Conservation (phyloP, 75 land plant genomes). For the Pseudotsuga menziesii region DNA sequence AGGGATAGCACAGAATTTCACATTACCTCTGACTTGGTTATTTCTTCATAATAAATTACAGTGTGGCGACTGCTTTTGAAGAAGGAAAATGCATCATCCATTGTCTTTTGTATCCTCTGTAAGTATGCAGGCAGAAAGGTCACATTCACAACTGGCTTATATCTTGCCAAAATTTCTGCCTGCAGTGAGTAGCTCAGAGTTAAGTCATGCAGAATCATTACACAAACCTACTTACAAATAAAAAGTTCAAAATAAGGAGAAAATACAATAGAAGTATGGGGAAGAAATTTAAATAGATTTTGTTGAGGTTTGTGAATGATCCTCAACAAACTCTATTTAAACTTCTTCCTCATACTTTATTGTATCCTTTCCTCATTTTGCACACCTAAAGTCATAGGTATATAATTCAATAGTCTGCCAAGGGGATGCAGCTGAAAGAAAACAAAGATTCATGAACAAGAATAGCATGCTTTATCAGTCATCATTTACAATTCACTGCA, state of each 20-base stretch:
- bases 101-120: conserved; percentile 24
- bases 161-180: conserved; percentile 38
- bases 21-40: conserved; percentile 16
- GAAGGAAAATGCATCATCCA: conserved; percentile 28
- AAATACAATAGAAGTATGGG: neutral
- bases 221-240: neutral
- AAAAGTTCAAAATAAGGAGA: neutral
- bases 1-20: neutral
- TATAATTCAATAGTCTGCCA: neutral
- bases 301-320: too few species aligned
- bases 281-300: neutral
- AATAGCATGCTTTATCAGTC: neutral
- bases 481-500: neutral
- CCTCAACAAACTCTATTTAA: neutral
- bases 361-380: too few species aligned
- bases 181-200: conserved; percentile 10
- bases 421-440: neutral
- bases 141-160: conserved; percentile 35
- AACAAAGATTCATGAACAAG: neutral
- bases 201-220: neutral
- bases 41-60: conserved; percentile 42
- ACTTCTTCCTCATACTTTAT: too few species aligned
- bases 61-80: conserved; percentile 27
- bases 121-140: conserved; percentile 20
- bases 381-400: neutral